Conservation (phyloP, 2,329 filamentous ascomycete species). For the Thelonectria olida region DNA sequence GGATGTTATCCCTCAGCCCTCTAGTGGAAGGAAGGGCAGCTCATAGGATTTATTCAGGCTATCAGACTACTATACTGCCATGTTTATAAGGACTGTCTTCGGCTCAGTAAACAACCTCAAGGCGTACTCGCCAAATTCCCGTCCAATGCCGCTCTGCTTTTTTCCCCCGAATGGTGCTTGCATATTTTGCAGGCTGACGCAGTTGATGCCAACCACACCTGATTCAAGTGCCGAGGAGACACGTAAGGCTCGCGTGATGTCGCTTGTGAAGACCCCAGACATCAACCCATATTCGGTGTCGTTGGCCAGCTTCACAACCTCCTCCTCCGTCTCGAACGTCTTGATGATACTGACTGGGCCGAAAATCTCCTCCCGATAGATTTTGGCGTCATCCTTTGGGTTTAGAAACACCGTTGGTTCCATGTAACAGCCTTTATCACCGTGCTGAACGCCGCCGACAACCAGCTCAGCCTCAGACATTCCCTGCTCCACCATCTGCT, state of each 20-base stretch:
- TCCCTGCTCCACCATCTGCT: constrained; percentile 14
- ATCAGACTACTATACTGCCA: constrained; percentile 13
- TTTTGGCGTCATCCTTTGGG: constrained; percentile 11
- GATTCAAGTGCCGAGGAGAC: constrained; percentile 19
- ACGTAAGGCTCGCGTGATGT: constrained; percentile 20
- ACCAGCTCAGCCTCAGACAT: constrained; percentile 16
- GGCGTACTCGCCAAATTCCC: constrained; percentile 21
- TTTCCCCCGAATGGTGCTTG: constrained; percentile 19
- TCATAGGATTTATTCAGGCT: too few species aligned
- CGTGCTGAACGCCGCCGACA: constrained; percentile 17
- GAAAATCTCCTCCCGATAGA: constrained; percentile 20
- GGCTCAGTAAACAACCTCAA: constrained; percentile 23
- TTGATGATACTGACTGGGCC: constrained; percentile 22
- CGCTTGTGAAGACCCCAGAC: constrained; percentile 18
- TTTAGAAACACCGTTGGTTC: constrained; percentile 21
- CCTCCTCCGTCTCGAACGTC: constrained; percentile 21
- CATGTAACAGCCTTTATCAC: constrained; percentile 18
- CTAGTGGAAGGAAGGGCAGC: too few species aligned
- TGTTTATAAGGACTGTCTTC: constrained; percentile 24
- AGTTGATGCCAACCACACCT: constrained; percentile 22
- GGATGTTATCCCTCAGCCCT: too few species aligned
- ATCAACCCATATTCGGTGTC: constrained; percentile 23
- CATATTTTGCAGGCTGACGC: constrained; percentile 19
- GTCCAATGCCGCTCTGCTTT: constrained; percentile 23
- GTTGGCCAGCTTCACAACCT: constrained; percentile 20